Evolutionary conservation across 148 eudicot species (phyloP), one percentile per base, ranked within the genome.

Genomic region (Nepenthes gracilis): DNA sequence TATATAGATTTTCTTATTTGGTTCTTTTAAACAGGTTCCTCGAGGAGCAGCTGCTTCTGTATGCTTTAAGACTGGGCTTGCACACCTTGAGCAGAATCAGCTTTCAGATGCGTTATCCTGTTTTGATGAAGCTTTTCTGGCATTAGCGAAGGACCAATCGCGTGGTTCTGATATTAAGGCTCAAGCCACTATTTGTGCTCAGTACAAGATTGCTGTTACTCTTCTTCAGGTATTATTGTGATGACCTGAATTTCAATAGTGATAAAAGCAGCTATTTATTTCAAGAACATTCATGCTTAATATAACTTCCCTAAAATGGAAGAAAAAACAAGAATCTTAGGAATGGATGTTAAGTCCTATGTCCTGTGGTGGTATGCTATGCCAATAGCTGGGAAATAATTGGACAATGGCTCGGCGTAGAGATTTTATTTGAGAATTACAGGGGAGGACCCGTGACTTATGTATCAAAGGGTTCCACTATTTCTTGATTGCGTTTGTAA

Each of bases 131-230:
- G 88, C 85, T 74, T 93, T 93, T 74, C 77, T 93, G 67, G 98
- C 98, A 47, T 73, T 93, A 68, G 98, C 98, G 64, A 93, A 93
- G 80, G 98, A 88, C 73, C 90, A 84, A 33, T 93, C 98, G 12
- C 90, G 89, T 50, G 95, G 95, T 62, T 81, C 87, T 73, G 98
- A 93, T 70, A 82, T 88, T 9, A 88, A 90, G 66, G 98, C 98
- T 40, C 96, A 93, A 71, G 98, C 91, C 63, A 93, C 95, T 43
- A 93, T 93, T 52, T 93, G 98, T 79, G 96, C 98, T 55, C 98
- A 93, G 72, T 93, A 93, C 69, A 93, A 93, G 81, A 84, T 86
- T 68, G 98, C 89, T 15, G 98, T 93, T 43, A 86, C 96, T 65
- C 95, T 93, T 69, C 96, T 93, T 62, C 91, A 79, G 96, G 98